phyloP scores from a whole-genome alignment of 1,139 yeast species.

The Saccharomyces hybrid region DNA sequence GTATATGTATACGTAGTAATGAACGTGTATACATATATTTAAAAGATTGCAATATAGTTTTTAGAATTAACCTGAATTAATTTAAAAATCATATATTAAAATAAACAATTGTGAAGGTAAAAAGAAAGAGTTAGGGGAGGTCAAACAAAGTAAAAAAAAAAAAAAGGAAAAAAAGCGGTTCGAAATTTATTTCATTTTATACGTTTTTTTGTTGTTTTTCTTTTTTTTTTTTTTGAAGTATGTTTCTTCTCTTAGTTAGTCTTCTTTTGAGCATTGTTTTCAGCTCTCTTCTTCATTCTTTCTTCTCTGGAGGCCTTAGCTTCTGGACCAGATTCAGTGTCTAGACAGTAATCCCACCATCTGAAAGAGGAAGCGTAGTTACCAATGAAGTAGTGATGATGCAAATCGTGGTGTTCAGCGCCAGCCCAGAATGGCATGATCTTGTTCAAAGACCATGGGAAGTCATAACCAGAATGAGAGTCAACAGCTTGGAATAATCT shows the following conservation, averaged over 20 bases:
- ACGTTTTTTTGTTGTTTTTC: background rate
- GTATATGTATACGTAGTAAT: background rate
- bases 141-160: background rate
- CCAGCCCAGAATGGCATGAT: conserved; percentile 96
- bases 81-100: background rate
- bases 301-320: conserved; percentile 58
- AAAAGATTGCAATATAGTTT: background rate
- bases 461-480: conserved; percentile 94
- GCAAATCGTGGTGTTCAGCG: conserved; percentile 95
- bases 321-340: conserved; percentile 74
- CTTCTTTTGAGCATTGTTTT: conserved; percentile 35
- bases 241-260: conserved; percentile 4
- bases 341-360: conserved; percentile 82
- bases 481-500: conserved; percentile 92
- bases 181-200: background rate
- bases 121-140: background rate
- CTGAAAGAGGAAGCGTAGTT: conserved; percentile 90
- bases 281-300: conserved; percentile 47
- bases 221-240: background rate
- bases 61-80: background rate
- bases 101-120: background rate
- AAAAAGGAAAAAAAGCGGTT: background rate
- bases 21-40: background rate
- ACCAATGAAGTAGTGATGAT: conserved; percentile 87
- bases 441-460: conserved; percentile 91